Base-by-base conservation (phyloP, 495 filamentous ascomycete genomes). In the Aspergillus sclerotioniger region DNA sequence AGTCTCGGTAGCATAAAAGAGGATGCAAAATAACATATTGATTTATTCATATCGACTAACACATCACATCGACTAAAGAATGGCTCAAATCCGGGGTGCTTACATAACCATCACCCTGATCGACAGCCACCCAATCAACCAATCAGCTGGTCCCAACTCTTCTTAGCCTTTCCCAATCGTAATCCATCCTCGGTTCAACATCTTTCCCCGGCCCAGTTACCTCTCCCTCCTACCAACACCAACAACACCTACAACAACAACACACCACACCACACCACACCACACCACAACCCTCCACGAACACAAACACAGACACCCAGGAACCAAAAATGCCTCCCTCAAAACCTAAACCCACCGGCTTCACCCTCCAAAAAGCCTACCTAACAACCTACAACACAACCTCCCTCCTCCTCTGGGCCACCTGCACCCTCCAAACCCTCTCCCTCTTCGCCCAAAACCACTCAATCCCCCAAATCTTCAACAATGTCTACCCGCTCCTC, bases 341-440 rank as follows among this genome's bases (percentile, higher is more conserved):
- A 45, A 59, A 59, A 56, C 51, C 54, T 32, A 64, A 68, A 65
- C 53, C 47, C 50, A 62, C 70, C 19, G 62, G 62, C 47, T 57
- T 69, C 0, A n/a, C 41, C 57, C 59, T 71, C 16, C 66, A 65
- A 55, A 60, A 61, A 48, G 53, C 54, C 53, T 96, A 96, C 76
- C 84, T 97, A 41, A 80, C 89, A 69, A 69, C 82, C 67, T 98
- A 97, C 83, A 98, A 97, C 71, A 74, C 83, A 61, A 63, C 87
- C 58, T 91, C 84, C 61, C 84, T 89, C 54, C 54, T 85, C 44
- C 80, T 91, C 58, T 98, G 94, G 94, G 66, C 79, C 16, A 79
- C 78, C 28, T 83, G 94, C 53, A 80, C 96, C 53, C 75, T 81
- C 51, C 84, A 87, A 48, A 76, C 80, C 16, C 58, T 80, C 13